Percentiles rank a stretch among this genome's conserved stretches.
phyloP scores from a whole-genome alignment of 768 basidiomycete genomes.

The Royoungia palumana region DNA sequence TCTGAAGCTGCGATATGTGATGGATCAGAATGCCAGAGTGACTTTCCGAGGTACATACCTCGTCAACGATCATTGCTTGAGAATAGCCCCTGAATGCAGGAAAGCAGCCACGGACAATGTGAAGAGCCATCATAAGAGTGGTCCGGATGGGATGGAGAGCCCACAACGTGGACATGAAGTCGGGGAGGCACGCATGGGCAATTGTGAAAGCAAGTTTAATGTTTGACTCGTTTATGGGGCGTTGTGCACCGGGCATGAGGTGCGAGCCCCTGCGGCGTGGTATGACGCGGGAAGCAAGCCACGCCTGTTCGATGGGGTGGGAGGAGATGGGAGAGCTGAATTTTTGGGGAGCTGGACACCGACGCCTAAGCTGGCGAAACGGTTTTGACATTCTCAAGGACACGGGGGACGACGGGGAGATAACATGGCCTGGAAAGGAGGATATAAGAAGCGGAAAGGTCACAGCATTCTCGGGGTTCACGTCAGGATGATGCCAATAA shows the following conservation, averaged over 20 bases:
- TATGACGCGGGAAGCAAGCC: slow-evolving; percentile 55
- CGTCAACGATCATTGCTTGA: slow-evolving; percentile 81
- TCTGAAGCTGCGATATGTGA: slow-evolving; percentile 52
- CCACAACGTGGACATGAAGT: slow-evolving; percentile 51
- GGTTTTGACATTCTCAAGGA: slow-evolving; percentile 25
- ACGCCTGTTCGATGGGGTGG: slow-evolving; percentile 40
- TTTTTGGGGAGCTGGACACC: slow-evolving; percentile 1
- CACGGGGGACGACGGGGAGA: slow-evolving; percentile 13
- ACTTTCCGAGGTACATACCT: slow-evolving; percentile 46
- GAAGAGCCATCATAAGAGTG: slow-evolving; percentile 65
- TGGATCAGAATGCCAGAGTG: slow-evolving; percentile 1
- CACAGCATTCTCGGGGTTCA: slow-evolving; percentile 34
- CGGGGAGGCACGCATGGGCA: slow-evolving; percentile 48
- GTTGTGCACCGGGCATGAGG: slow-evolving; percentile 66
- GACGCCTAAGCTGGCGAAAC: slow-evolving; percentile 20
- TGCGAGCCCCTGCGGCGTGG: slow-evolving; percentile 42
- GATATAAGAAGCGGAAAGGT: slow-evolving; percentile 30
- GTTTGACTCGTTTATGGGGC: slow-evolving; percentile 58
- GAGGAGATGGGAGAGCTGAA: too few species aligned
- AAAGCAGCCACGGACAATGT: slow-evolving; percentile 69
- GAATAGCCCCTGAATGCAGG: slow-evolving; percentile 85
- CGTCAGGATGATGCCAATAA: slow-evolving; percentile 18
- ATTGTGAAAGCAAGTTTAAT: slow-evolving; percentile 55
- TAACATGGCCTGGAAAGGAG: slow-evolving; percentile 12
- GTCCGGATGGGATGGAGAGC: slow-evolving; percentile 65